phyloP scores from a whole-genome alignment of 192 early-diverging fungal species.

The Coemansia furcata region DNA sequence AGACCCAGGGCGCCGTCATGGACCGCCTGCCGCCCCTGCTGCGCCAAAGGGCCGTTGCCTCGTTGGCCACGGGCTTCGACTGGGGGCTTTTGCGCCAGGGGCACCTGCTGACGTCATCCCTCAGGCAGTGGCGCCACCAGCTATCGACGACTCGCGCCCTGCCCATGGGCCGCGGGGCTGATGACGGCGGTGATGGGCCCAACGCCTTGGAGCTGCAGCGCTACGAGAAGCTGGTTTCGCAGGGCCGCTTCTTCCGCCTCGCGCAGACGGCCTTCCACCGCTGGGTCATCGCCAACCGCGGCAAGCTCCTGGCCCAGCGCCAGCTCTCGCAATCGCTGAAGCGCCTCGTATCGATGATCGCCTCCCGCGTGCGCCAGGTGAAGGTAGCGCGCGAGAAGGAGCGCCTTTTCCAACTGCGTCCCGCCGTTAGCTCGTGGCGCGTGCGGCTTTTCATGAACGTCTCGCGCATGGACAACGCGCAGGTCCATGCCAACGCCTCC shows the following conservation, averaged over 20 bases:
- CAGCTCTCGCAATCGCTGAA: not conserved
- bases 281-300: conserved; percentile 13
- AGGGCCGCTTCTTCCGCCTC: not conserved
- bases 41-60: not conserved
- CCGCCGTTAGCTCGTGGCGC: conserved; percentile 14
- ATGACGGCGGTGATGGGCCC: conserved; percentile 6
- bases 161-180: not conserved
- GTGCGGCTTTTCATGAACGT: not conserved
- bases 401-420: not conserved
- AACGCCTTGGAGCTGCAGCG: conserved; percentile 4
- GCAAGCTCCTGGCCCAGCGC: conserved; percentile 17
- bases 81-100: conserved; percentile 19
- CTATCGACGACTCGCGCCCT: not conserved
- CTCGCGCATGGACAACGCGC: conserved; percentile 15
- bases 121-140: conserved; percentile 1
- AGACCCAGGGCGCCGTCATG: not conserved
- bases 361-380: conserved; percentile 7
- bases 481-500: conserved; percentile 11
- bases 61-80: conserved; percentile 10
- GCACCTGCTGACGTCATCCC: not conserved
- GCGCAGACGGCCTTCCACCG: conserved; percentile 4
- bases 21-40: conserved; percentile 1
- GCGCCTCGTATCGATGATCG: not conserved
- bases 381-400: conserved; percentile 14
- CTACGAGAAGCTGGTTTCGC: conserved; percentile 1